Evolutionary conservation across 345 rosid species (phyloP), one percentile per base, ranked within the genome.

Genomic region (Firmiana major): DNA sequence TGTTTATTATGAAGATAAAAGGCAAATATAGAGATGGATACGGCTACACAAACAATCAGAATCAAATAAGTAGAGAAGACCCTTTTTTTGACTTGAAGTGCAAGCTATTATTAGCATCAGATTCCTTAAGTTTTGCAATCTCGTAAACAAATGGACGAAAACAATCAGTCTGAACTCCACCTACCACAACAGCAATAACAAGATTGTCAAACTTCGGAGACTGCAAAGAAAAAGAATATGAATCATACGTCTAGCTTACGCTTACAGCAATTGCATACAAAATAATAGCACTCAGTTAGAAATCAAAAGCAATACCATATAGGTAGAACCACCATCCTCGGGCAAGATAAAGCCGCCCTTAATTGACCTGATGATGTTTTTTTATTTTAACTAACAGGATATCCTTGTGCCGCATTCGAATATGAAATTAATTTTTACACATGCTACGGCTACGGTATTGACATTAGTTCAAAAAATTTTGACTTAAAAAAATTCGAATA

Each of bases 131-230:
- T 80, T 88, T 88, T 2, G 91, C 97, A 77, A 81, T 71, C 84
- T 95, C 97, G 68, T 97, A 97, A 75, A 89, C 84, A 83, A 91
- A 93, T 66, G 98, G 98, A 66, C 97, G 95, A 75, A 94, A 66
- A 91, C 82, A 9, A 94, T 75, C 83, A 93, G 68, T 81, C 97
- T 88, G 81, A 90, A 91, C 63, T 78, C 80, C 49, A 89, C 97
- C 98, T 92, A 88, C 76, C 77, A 84, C 12, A 73, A 75, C 38
- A 77, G 51, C 54, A 58, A 74, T 75, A 59, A 65, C 63, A 62
- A 72, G 34, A 63, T 51, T 40, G 67, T 48, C 62, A 42, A 62
- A 22, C 51, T 73, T 55, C 48, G 36, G 45, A 49, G 31, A 34
- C 43, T 22, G 28, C 22, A 38, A 34, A 38, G 13, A 73, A 40